Percentiles rank a stretch among this genome's conserved stretches.
phyloP scores from a whole-genome alignment of 371 early-diverging fungal genomes.

The Syncephalastrum sp. region DNA sequence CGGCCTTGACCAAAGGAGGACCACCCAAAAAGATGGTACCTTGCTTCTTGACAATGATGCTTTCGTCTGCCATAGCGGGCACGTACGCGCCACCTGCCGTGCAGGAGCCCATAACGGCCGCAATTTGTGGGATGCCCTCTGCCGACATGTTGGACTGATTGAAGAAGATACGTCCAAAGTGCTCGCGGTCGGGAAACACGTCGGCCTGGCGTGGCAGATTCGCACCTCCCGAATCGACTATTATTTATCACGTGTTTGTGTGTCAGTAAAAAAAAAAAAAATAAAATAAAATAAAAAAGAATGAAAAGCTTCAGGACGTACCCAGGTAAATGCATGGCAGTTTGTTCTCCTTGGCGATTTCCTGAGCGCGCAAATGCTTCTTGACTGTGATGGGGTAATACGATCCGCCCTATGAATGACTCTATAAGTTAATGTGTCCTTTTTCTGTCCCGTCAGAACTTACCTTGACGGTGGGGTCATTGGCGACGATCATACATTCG shows the following conservation, averaged over 20 bases:
- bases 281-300: too few species aligned
- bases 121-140: conserved; percentile 91
- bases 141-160: conserved; percentile 93
- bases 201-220: conserved; percentile 95
- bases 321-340: conserved; percentile 95
- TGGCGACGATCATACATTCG: conserved; percentile 97
- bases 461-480: conserved; percentile 88
- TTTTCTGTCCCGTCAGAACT: conserved; percentile 3
- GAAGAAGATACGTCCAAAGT: conserved; percentile 97
- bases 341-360: conserved; percentile 92
- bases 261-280: not conserved
- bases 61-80: conserved; percentile 98
- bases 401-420: conserved; percentile 80
- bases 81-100: conserved; percentile 99
- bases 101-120: conserved; percentile 97
- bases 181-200: conserved; percentile 97
- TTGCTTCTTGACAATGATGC: conserved; percentile 93
- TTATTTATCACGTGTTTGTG: not conserved
- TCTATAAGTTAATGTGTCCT: not conserved
- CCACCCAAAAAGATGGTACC: conserved; percentile 98
- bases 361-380: conserved; percentile 98
- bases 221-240: conserved; percentile 97
- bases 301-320: conserved; percentile 9
- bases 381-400: conserved; percentile 97
- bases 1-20: conserved; percentile 96